Evolutionary conservation across 768 basidiomycete genomes (phyloP), one percentile per base, ranked within the genome.

Genomic region (Cystofilobasidium macerans): DNA sequence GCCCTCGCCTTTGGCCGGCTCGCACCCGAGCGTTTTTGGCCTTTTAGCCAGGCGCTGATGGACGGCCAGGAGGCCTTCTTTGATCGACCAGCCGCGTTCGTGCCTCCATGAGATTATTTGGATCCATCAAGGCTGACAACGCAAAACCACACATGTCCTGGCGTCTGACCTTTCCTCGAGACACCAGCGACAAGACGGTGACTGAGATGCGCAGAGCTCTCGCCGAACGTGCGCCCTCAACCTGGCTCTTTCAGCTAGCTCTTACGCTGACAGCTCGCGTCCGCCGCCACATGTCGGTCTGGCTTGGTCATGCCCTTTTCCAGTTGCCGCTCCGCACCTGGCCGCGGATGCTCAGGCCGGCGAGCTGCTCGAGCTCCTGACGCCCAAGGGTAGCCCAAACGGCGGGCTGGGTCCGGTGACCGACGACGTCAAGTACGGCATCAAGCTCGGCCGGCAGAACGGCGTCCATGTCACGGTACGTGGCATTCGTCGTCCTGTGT

Each of bases 381-480:
- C 67, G 8, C 35, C 35, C 56, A 68, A 86, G 73, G 74, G 79
- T 20, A 76, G 78, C 7, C 83, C 84, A 0, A 93, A 95, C 71
- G 88, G 87, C 14, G 90, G 90, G 0, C 82, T 82, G n/a, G 84
- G n/a, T n/a, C n/a, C 79, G 3, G 86, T 89, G 30, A 89, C 88
- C 0, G 85, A 89, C 68, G 88, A 88, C 70, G 78, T 95, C 69
- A 95, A 94, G 77, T 89, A 91, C 73, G 85, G 83, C n/a, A 89
- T 95, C 80, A 95, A 93, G 76, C 86, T 86, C 74, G 83, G 87
- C 20, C 80, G 93, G 69, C 92, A 95, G 78, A 95, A 97, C 69
- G 81, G 88, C 2, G 84, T 95, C 45, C 93, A 97, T 70, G 89
- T 94, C 56, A 92, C 90, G 1, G 64, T 65, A 13, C 57, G 64